Evolutionary conservation across 257 asterid species (phyloP), one percentile per base, ranked within the genome.

Genomic region (Capsicum chinense): DNA sequence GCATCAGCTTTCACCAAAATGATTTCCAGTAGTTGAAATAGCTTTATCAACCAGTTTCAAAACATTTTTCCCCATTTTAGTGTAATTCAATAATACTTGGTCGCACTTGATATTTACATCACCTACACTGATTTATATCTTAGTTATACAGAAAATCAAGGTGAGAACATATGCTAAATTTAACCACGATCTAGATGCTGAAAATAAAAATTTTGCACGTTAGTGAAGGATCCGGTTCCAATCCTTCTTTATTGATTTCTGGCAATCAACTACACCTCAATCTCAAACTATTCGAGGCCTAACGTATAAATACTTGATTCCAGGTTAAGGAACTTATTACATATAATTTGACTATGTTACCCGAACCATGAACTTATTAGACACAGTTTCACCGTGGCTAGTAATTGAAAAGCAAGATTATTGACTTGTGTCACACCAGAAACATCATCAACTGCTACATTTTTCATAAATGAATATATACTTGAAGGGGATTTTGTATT

Each of bases 401-500:
- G 60, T 19, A 21, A 57, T 26, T 52, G 62, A 15, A 76, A 54
- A 50, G 59, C 48, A 76, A 19, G 35, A 44, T 15, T 12, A 37
- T 67, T 67, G 76, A 42, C 79, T 42, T 8, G 56, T 17, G 56
- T 70, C 35, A 52, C 19, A 52, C 19, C 78, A 69, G 33, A 69
- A 48, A 73, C 2, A 19, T 9, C n/a, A 47, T 74, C 13, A 13
- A 7, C 9, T 21, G 48, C 58, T 78, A 54, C 81, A 78, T 78
- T 78, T 78, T 78, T 52, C 48, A 78, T 26, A 54, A 54, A 26
- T 54, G 82, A 78, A 35, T 5, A 14, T 58, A 69, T 7, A 54
- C 82, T 33, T 78, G 66, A 78, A 15, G 82, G 33, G 50, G 82
- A 78, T 78, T 78, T 26, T 78, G 66, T 78, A 78, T 78, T 78